These are phyloP conservation scores for Lentinula boryana DNA, from an alignment of 768 basidiomycete genomes.

Conservation along the genomic window DNA sequence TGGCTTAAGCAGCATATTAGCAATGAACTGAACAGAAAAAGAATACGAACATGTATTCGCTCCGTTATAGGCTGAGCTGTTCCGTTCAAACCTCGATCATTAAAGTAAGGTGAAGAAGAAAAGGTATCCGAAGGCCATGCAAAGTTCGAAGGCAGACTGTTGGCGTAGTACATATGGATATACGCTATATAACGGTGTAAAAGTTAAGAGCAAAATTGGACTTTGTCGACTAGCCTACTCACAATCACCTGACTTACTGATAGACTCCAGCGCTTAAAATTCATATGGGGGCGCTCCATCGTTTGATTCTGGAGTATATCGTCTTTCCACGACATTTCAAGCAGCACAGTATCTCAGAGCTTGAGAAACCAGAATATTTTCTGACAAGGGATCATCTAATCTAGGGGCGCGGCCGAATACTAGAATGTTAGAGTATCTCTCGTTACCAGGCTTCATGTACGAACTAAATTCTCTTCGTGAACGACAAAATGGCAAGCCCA, in stretches of 20 bases:
- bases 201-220: not conserved
- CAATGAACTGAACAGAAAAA: not conserved
- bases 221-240: not conserved
- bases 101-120: constrained; percentile 70
- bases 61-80: constrained; percentile 78
- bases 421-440: too few relatives aligned
- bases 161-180: not conserved
- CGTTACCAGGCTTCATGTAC: too few relatives aligned
- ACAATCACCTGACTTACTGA: not conserved
- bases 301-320: too few relatives aligned
- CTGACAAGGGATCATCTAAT: too few relatives aligned
- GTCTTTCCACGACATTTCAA: too few relatives aligned
- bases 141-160: not conserved
- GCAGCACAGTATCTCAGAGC: too few relatives aligned
- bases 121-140: constrained; percentile 38
- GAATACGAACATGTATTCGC: constrained; percentile 57
- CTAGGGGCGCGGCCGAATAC: too few relatives aligned
- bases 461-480: too few relatives aligned
- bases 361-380: too few relatives aligned
- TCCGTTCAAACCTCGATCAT: constrained; percentile 65
- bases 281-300: too few relatives aligned
- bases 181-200: not conserved
- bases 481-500: too few relatives aligned
- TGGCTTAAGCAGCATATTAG: constrained; percentile 31
- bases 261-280: too few relatives aligned